Percentiles rank a stretch among this genome's conserved stretches.
phyloP scores from a whole-genome alignment of 768 basidiomycete genomes.

The Leucogyrophana mollusca region DNA sequence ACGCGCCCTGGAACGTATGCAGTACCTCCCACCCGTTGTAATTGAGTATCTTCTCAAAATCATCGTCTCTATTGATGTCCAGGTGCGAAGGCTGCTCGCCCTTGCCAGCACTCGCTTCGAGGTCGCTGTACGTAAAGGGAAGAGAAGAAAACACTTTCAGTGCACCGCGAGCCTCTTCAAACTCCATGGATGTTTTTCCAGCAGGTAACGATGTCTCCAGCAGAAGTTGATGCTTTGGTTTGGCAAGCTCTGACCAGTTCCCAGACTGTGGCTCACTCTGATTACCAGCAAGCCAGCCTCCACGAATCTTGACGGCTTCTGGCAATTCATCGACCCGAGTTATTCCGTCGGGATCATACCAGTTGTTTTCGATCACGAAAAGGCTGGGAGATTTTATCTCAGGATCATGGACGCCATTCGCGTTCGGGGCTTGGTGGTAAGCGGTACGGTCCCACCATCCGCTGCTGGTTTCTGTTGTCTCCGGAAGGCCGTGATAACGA shows the following conservation, averaged over 20 bases:
- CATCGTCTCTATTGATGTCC: slow-evolving; percentile 22
- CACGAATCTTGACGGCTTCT: slow-evolving; percentile 20
- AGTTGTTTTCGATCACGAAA: slow-evolving; percentile 36
- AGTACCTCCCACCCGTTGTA: slow-evolving; percentile 37
- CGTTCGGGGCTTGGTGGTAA: slow-evolving; percentile 21
- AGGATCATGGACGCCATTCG: slow-evolving; percentile 16
- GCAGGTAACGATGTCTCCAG: slow-evolving; percentile 16
- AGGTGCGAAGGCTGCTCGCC: neutral
- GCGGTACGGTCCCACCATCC: slow-evolving; percentile 35
- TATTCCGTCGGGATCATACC: slow-evolving; percentile 36
- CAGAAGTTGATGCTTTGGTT: slow-evolving; percentile 8
- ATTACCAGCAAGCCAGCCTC: slow-evolving; percentile 20
- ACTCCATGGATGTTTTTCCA: slow-evolving; percentile 24
- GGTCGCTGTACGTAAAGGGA: slow-evolving; percentile 10
- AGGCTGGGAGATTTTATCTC: slow-evolving; percentile 15
- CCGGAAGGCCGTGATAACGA: slow-evolving; percentile 31
- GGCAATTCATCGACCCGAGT: slow-evolving; percentile 36
- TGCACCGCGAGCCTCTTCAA: slow-evolving; percentile 26
- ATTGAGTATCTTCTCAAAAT: slow-evolving; percentile 29
- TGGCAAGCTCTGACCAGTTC: slow-evolving; percentile 11
- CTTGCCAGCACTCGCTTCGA: neutral
- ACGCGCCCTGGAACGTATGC: slow-evolving; percentile 40
- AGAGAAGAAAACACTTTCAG: slow-evolving; percentile 15
- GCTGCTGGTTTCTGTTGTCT: slow-evolving; percentile 31
- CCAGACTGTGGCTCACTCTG: slow-evolving; percentile 11